These are phyloP conservation scores for Eutypa lata DNA, from an alignment of 2,329 filamentous ascomycete species.

Conservation along the genomic window DNA sequence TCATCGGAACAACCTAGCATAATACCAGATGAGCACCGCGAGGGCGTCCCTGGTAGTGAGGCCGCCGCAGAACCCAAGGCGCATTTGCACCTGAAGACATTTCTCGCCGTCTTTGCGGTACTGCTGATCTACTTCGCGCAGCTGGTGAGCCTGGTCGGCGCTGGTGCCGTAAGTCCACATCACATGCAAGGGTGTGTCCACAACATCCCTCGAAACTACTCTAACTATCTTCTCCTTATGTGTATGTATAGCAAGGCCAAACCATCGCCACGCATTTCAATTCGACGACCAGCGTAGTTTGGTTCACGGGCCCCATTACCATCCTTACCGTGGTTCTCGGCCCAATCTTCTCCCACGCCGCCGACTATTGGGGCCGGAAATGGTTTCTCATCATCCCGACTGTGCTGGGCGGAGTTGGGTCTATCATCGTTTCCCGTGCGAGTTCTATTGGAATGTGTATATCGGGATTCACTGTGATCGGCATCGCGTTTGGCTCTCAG, in stretches of 20 bases:
- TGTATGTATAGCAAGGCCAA: conserved; percentile 26
- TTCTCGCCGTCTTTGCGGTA: conserved; percentile 31
- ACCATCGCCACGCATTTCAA: conserved; percentile 27
- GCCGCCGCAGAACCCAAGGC: conserved; percentile 4
- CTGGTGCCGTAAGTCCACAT: conserved; percentile 27
- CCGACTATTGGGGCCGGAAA: conserved; percentile 41
- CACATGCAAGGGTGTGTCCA: no score
- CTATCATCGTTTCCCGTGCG: conserved; percentile 33
- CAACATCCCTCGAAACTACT: no score
- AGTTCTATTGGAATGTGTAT: conserved; percentile 33
- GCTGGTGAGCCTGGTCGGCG: conserved; percentile 31
- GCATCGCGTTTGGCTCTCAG: conserved; percentile 34
- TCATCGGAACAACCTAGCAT: background rate
- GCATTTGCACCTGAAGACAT: conserved; percentile 31
- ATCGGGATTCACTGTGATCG: conserved; percentile 33
- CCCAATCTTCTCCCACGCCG: conserved; percentile 35
- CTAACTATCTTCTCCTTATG: no score
- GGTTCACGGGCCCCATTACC: conserved; percentile 33
- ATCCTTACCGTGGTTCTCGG: conserved; percentile 34
- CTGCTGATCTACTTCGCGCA: conserved; percentile 35
- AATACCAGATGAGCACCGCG: background rate
- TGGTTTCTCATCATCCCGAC: conserved; percentile 37
- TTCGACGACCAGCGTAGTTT: conserved; percentile 22
- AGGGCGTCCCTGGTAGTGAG: no score
- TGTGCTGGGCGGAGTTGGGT: conserved; percentile 30